Conservation (phyloP, 352 stramenopile genomes). For the Globisporangium uncinulatum region DNA sequence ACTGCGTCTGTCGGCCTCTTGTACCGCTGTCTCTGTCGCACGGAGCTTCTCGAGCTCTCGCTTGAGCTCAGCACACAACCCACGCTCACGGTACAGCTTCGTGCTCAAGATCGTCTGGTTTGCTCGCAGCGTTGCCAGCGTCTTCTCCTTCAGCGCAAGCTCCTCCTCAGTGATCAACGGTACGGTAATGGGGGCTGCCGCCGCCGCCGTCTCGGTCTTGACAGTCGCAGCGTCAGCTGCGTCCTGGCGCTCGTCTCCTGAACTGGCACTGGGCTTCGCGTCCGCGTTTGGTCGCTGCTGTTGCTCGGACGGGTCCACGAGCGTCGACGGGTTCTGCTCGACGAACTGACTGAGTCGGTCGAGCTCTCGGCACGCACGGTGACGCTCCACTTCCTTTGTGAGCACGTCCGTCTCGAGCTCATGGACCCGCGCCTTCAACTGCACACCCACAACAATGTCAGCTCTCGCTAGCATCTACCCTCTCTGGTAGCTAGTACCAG, state of each 20-base stretch:
- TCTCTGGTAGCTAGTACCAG: background rate
- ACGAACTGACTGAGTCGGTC: slow-evolving; percentile 61
- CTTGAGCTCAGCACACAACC: slow-evolving; percentile 32
- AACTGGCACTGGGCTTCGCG: background rate
- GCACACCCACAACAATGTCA: slow-evolving; percentile 7
- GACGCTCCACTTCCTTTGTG: slow-evolving; percentile 68
- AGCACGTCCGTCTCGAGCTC: slow-evolving; percentile 66
- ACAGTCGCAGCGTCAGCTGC: background rate
- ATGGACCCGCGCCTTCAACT: slow-evolving; percentile 52
- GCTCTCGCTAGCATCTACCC: background rate
- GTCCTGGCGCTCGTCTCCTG: slow-evolving; percentile 2
- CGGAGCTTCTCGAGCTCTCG: slow-evolving; percentile 59
- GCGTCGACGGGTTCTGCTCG: slow-evolving; percentile 20
- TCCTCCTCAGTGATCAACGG: slow-evolving; percentile 26
- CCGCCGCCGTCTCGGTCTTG: background rate
- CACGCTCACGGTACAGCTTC: slow-evolving; percentile 48
- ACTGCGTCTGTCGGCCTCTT: background rate
- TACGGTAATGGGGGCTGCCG: slow-evolving; percentile 7
- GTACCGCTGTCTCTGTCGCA: slow-evolving; percentile 52
- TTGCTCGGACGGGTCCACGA: slow-evolving; percentile 11
- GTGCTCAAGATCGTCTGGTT: slow-evolving; percentile 31
- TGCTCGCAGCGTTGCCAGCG: slow-evolving; percentile 28
- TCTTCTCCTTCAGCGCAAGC: slow-evolving; percentile 23
- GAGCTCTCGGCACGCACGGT: slow-evolving; percentile 69
- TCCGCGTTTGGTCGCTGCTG: slow-evolving; percentile 10